phyloP scores from a whole-genome alignment of 2,329 filamentous ascomycete genomes.

The Cercospora berteroae region DNA sequence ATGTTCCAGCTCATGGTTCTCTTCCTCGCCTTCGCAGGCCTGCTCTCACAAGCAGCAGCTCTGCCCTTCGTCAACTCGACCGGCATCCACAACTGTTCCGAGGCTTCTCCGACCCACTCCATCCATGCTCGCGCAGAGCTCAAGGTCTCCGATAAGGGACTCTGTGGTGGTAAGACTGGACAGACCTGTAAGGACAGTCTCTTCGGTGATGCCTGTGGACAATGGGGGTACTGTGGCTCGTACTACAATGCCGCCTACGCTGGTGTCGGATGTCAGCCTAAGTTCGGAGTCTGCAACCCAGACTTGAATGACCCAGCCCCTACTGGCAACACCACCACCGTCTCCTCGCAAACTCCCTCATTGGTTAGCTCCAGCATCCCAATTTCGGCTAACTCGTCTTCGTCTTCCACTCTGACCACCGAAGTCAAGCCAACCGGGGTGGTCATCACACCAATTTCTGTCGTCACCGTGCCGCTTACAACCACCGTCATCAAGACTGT shows the following conservation, averaged over 20 bases:
- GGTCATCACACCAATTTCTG: not conserved
- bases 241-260: constrained; percentile 1
- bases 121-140: not conserved
- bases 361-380: not conserved
- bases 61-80: not conserved
- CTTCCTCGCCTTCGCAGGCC: not conserved
- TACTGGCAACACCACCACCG: not conserved
- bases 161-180: not conserved
- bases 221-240: constrained; percentile 3
- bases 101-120: not conserved
- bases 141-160: not conserved
- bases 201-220: not conserved
- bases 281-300: not conserved
- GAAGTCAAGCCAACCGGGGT: not conserved
- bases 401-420: not conserved
- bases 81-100: not conserved
- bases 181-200: not conserved
- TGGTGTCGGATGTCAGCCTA: not conserved
- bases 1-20: not conserved
- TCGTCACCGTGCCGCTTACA: not conserved
- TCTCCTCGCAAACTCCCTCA: not conserved
- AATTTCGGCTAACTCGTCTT: not conserved
- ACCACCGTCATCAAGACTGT: not conserved
- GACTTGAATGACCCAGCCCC: not conserved
- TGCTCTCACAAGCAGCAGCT: not conserved